These are phyloP conservation scores for Corymbia calophylla DNA, from an alignment of 441 rosid genomes.

Conservation along the genomic window DNA sequence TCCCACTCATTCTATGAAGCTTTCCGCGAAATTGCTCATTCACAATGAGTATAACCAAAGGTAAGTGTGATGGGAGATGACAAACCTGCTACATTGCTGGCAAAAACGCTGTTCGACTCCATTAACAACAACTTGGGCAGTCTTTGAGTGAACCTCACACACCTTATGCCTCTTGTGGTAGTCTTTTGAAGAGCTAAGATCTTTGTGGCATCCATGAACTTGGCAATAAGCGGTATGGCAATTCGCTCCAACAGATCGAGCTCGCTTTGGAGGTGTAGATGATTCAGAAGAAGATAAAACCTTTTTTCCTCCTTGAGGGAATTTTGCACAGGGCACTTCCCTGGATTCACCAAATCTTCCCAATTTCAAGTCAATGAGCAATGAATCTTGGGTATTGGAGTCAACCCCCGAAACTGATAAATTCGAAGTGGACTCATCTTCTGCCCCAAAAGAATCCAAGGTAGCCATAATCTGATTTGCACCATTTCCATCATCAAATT, in stretches of 20 bases:
- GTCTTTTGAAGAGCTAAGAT: constrained; percentile 68
- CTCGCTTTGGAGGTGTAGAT: constrained; percentile 30
- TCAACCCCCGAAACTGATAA: constrained; percentile 27
- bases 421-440: constrained; percentile 32
- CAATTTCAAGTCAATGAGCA: constrained; percentile 55
- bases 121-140: constrained; percentile 68
- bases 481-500: constrained; percentile 15
- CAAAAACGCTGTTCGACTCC: constrained; percentile 89
- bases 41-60: not conserved
- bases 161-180: constrained; percentile 90
- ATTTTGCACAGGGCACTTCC: constrained; percentile 6
- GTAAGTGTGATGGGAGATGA: not conserved
- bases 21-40: not conserved
- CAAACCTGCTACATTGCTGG: constrained; percentile 96
- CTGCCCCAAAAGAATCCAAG: constrained; percentile 23
- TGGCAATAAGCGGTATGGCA: constrained; percentile 53
- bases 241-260: constrained; percentile 28
- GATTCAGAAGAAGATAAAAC: constrained; percentile 18
- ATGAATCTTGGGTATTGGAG: constrained; percentile 32
- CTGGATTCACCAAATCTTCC: constrained; percentile 44
- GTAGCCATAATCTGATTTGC: constrained; percentile 19
- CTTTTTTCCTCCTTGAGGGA: constrained; percentile 14
- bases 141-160: constrained; percentile 81
- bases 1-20: not conserved
- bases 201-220: constrained; percentile 72